Percentiles rank a stretch among this genome's conserved stretches.
phyloP scores from a whole-genome alignment of 139 green algal species.

The Closterium sp. region DNA sequence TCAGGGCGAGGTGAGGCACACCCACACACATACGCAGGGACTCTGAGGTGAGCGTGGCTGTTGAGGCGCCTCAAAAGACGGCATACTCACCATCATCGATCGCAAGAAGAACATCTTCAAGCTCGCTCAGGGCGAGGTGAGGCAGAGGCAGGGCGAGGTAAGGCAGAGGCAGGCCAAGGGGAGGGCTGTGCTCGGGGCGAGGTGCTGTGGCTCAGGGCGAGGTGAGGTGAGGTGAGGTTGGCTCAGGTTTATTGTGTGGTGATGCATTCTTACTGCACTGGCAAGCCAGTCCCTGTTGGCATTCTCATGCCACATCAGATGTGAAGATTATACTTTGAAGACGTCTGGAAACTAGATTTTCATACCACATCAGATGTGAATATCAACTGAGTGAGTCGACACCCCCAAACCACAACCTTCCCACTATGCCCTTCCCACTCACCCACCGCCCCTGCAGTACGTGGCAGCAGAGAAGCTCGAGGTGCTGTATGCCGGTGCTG shows the following conservation, averaged over 20 bases:
- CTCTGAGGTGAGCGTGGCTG: no score
- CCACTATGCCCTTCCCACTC: not conserved
- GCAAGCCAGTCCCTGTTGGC: no score
- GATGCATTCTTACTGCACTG: not conserved
- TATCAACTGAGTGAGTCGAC: not conserved
- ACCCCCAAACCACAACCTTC: constrained; percentile 41
- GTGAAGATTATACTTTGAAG: no score
- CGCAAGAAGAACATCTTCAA: no score
- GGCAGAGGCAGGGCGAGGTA: not conserved
- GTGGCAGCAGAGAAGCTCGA: not conserved
- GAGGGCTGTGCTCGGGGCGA: constrained; percentile 34
- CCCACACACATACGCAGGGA: no score
- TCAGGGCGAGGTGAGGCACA: no score
- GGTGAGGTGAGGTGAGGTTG: not conserved
- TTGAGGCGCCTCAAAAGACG: no score
- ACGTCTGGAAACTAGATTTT: no score
- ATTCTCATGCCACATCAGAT: not conserved
- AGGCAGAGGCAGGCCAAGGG: no score
- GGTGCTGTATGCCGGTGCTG: not conserved
- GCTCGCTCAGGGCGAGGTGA: constrained; percentile 56
- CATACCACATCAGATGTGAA: not conserved
- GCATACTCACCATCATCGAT: no score
- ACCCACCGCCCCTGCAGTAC: not conserved
- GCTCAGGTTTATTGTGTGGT: no score
- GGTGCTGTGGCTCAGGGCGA: not conserved